These are phyloP conservation scores for Didymella exigua DNA, from an alignment of 2,329 filamentous ascomycete species.

Conservation along the genomic window DNA sequence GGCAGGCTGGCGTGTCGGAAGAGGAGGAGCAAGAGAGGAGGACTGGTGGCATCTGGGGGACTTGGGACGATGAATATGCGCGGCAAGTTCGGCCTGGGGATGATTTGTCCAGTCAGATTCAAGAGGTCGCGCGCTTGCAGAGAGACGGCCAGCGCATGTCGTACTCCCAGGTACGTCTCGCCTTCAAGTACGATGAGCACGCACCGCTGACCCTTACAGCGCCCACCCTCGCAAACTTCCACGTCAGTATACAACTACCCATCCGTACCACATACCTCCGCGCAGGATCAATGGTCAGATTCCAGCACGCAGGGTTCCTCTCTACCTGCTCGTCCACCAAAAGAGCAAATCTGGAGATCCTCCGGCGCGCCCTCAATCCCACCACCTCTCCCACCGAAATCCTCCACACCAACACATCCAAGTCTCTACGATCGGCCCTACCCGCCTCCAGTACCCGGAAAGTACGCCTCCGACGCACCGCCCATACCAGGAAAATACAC, in stretches of 20 bases:
- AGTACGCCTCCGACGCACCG: slow-evolving; percentile 29
- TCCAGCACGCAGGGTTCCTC: slow-evolving; percentile 18
- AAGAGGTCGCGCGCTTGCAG: slow-evolving; percentile 53
- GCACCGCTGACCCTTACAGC: slow-evolving; percentile 28
- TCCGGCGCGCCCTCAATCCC: slow-evolving; percentile 31
- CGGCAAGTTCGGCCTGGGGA: slow-evolving; percentile 53
- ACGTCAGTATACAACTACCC: slow-evolving; percentile 52
- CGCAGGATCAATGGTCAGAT: slow-evolving; percentile 42
- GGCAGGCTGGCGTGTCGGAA: slow-evolving; percentile 31
- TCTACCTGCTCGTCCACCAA: slow-evolving; percentile 50
- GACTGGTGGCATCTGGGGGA: slow-evolving; percentile 60
- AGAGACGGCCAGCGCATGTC: slow-evolving; percentile 31
- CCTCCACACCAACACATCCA: slow-evolving; percentile 25
- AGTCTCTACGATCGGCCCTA: slow-evolving; percentile 23
- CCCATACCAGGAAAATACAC: slow-evolving; percentile 41
- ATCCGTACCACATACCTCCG: slow-evolving; percentile 50
- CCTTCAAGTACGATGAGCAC: background rate
- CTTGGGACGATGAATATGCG: slow-evolving; percentile 59
- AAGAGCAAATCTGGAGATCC: slow-evolving; percentile 35
- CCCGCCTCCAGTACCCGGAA: slow-evolving; percentile 41
- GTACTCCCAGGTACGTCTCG: slow-evolving; percentile 31
- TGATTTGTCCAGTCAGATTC: slow-evolving; percentile 60
- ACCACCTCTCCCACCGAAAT: slow-evolving; percentile 40
- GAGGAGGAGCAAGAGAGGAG: slow-evolving; percentile 52
- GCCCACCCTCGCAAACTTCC: slow-evolving; percentile 30